Conservation (phyloP, 192 early-diverging fungal species). For the Linnemannia hyalina region DNA sequence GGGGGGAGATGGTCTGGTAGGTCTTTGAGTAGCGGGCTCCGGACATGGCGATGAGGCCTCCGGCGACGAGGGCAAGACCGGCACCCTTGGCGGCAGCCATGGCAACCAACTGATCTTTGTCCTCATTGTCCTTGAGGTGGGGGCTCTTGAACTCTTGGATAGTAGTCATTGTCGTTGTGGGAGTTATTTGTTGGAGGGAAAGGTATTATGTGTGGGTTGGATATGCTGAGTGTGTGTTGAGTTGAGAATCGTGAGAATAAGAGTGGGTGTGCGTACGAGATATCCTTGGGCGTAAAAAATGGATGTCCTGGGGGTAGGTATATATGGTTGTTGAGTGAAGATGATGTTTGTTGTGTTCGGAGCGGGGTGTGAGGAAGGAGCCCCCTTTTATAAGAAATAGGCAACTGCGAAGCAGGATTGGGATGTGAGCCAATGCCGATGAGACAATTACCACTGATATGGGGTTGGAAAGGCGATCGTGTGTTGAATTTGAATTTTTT, state of each 20-base stretch:
- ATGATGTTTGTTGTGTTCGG: background rate
- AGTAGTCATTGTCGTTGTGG: background rate
- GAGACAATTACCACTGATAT: background rate
- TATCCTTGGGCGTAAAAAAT: background rate
- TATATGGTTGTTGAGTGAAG: background rate
- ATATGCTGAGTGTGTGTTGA: background rate
- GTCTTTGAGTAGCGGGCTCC: constrained; percentile 43
- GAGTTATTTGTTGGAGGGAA: too few relatives aligned
- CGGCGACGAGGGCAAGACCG: constrained; percentile 48
- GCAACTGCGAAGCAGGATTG: background rate
- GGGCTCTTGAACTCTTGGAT: constrained; percentile 24
- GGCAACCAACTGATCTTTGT: constrained; percentile 24
- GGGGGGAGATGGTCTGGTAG: constrained; percentile 37
- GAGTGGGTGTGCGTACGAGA: background rate
- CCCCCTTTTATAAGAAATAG: constrained; percentile 3
- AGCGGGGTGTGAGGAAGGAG: background rate
- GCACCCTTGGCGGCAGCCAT: constrained; percentile 51
- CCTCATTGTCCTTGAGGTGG: constrained; percentile 7
- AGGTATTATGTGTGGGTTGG: background rate
- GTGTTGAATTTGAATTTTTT: background rate
- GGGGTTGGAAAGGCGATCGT: background rate
- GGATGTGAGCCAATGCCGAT: constrained; percentile 1
- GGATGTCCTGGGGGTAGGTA: background rate
- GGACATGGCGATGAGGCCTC: constrained; percentile 40
- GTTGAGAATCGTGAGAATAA: background rate